These are phyloP conservation scores for Agaricus blazei DNA, from an alignment of 768 basidiomycete genomes.

Conservation along the genomic window DNA sequence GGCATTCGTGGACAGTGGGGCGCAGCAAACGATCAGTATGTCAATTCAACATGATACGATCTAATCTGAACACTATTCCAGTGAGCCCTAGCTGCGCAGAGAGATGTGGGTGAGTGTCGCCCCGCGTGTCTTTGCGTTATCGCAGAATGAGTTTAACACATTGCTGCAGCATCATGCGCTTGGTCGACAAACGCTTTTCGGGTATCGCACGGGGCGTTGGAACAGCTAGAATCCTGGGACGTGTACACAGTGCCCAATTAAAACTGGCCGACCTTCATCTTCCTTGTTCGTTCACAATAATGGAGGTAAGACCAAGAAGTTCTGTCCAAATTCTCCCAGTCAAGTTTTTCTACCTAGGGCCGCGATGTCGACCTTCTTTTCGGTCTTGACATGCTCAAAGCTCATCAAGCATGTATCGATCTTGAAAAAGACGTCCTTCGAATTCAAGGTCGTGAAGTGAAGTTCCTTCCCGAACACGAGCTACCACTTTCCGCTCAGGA, in stretches of 20 bases:
- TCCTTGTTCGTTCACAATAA: constrained; percentile 89
- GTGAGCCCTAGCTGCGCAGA: constrained; percentile 94
- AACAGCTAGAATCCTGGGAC: constrained; percentile 88
- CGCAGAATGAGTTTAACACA: background rate
- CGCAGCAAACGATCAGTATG: constrained; percentile 94
- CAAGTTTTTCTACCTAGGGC: constrained; percentile 42
- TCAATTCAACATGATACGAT: constrained; percentile 7
- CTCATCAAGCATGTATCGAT: constrained; percentile 95
- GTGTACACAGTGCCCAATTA: constrained; percentile 91
- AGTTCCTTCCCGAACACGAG: constrained; percentile 91
- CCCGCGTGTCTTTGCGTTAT: no score
- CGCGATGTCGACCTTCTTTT: constrained; percentile 92
- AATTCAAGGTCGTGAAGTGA: constrained; percentile 88
- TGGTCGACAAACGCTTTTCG: constrained; percentile 80
- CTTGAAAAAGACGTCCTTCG: constrained; percentile 83
- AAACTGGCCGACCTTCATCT: constrained; percentile 81
- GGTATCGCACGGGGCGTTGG: constrained; percentile 94
- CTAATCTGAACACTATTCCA: constrained; percentile 21
- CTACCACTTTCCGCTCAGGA: constrained; percentile 50
- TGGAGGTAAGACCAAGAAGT: constrained; percentile 59
- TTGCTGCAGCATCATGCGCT: constrained; percentile 74
- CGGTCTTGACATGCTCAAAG: constrained; percentile 98
- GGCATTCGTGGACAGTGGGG: constrained; percentile 98
- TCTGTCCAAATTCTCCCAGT: background rate
- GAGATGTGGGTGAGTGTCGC: constrained; percentile 66